Conservation (phyloP, 2,329 filamentous ascomycete species). For the Penicillium sp. region DNA sequence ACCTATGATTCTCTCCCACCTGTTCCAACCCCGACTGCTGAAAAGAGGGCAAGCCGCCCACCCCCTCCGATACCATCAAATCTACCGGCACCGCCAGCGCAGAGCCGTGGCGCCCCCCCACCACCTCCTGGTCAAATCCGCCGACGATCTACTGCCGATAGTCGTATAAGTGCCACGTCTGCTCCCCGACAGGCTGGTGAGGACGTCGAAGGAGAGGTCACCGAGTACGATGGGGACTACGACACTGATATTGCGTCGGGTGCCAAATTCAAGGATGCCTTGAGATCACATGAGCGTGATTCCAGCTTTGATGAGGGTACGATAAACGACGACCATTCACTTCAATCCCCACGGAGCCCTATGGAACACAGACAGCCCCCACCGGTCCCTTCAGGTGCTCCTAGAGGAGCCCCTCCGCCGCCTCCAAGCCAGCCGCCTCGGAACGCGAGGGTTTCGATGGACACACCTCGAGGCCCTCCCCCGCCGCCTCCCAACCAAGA, state of each 20-base stretch:
- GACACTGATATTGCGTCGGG: constrained; percentile 96
- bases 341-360: constrained; percentile 47
- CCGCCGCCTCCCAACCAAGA: constrained; percentile 49
- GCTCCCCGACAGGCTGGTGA: constrained; percentile 51
- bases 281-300: constrained; percentile 77
- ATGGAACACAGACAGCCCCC: constrained; percentile 42
- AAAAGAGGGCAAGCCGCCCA: constrained; percentile 45
- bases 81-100: constrained; percentile 42
- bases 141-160: constrained; percentile 60
- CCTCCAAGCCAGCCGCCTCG: constrained; percentile 59
- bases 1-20: constrained; percentile 46
- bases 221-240: constrained; percentile 96
- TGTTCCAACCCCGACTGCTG: constrained; percentile 31
- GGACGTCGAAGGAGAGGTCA: constrained; percentile 74
- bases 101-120: constrained; percentile 65
- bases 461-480: constrained; percentile 34
- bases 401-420: constrained; percentile 63
- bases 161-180: constrained; percentile 40
- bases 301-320: constrained; percentile 70
- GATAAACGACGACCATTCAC: constrained; percentile 53
- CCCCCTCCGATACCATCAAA: constrained; percentile 42
- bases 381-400: constrained; percentile 57
- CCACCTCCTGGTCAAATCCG: constrained; percentile 54
- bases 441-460: constrained; percentile 41
- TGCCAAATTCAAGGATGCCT: constrained; percentile 86